phyloP scores from a whole-genome alignment of 495 filamentous ascomycete species.

The Pseudevernia furfuracea region DNA sequence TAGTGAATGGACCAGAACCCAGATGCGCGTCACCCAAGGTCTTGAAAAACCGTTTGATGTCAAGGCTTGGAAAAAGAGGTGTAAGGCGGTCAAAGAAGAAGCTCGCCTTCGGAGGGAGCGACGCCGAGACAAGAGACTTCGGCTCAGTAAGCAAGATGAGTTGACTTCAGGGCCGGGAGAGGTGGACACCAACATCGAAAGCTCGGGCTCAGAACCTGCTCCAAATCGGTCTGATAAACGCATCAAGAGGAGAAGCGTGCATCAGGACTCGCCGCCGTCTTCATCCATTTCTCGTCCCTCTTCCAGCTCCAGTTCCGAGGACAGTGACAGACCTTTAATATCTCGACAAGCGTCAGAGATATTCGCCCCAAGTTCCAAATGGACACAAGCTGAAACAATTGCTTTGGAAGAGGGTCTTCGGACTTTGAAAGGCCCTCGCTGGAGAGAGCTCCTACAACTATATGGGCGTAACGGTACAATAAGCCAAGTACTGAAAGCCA shows the following conservation, averaged over 20 bases:
- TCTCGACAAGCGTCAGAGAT: background rate
- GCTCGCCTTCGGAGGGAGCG: conserved; percentile 43
- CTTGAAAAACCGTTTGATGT: conserved; percentile 42
- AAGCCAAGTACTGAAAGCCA: conserved; percentile 11
- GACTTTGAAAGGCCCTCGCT: conserved; percentile 6
- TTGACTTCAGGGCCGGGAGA: background rate
- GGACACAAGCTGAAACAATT: conserved; percentile 14
- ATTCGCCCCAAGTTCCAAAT: background rate
- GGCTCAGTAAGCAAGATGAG: background rate
- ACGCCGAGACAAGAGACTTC: conserved; percentile 14
- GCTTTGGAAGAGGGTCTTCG: conserved; percentile 14
- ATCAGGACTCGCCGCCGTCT: background rate
- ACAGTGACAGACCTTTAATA: conserved; percentile 1
- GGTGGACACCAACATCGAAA: background rate
- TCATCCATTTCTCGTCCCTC: background rate
- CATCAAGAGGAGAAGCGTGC: conserved; percentile 2
- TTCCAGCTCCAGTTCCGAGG: background rate
- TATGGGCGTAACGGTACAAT: conserved; percentile 11
- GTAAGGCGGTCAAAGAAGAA: conserved; percentile 25
- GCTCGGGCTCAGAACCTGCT: background rate
- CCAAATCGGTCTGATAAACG: conserved; percentile 2
- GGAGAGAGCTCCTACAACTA: conserved; percentile 2
- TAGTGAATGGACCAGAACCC: conserved; percentile 47
- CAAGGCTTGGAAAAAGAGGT: conserved; percentile 34
- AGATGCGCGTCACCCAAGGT: conserved; percentile 38